Conservation (phyloP, 2,329 filamentous ascomycete species). For the Ascochyta lentis region DNA sequence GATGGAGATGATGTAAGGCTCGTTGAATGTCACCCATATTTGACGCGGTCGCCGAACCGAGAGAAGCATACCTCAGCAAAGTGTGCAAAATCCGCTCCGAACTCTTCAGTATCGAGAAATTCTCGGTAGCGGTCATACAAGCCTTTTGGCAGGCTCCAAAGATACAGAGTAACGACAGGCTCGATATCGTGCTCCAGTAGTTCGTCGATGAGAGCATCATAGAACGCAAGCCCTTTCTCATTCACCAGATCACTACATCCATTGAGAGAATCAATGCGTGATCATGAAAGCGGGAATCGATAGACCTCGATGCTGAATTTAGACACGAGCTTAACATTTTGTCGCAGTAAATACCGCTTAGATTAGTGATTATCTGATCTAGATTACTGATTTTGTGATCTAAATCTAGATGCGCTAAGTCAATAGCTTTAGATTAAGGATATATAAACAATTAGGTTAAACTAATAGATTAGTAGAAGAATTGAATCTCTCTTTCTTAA, state of each 20-base stretch:
- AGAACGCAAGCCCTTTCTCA: conserved; percentile 19
- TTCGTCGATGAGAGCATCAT: conserved; percentile 20
- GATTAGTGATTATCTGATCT: no score
- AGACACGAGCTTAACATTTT: conserved; percentile 21
- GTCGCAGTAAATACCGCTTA: no score
- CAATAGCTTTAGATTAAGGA: no score
- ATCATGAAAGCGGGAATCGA: conserved; percentile 25
- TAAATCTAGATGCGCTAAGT: no score
- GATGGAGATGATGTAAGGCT: conserved; percentile 64
- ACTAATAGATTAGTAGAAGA: no score
- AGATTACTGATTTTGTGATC: no score
- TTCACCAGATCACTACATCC: conserved; percentile 21
- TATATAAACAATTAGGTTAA: no score
- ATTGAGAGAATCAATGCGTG: conserved; percentile 22
- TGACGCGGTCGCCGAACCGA: conserved; percentile 49
- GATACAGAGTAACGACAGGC: conserved; percentile 25
- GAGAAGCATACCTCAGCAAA: conserved; percentile 50
- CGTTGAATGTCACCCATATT: conserved; percentile 53
- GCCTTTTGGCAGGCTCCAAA: conserved; percentile 21
- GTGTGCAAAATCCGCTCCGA: conserved; percentile 39
- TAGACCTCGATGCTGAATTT: conserved; percentile 22
- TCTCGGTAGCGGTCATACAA: conserved; percentile 20
- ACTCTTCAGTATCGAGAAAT: conserved; percentile 29
- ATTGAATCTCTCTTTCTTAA: no score
- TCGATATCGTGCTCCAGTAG: conserved; percentile 20